phyloP scores from a whole-genome alignment of 2,329 filamentous ascomycete species.

The Trichoderma guizhouense region DNA sequence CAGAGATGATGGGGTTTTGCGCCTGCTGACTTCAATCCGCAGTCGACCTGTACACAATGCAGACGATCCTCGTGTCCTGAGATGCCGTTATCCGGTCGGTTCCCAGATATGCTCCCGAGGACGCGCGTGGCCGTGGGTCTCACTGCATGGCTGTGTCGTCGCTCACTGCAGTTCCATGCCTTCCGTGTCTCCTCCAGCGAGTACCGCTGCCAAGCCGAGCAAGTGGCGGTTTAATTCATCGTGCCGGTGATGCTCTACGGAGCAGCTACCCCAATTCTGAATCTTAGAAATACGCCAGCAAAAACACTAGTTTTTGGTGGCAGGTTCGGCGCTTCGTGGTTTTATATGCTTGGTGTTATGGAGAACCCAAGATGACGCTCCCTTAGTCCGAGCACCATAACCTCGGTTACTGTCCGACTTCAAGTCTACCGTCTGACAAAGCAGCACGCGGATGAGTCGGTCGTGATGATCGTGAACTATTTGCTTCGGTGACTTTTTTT shows the following conservation, averaged over 20 bases:
- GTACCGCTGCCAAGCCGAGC: background rate
- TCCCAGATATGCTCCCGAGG: background rate
- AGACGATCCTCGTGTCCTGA: background rate
- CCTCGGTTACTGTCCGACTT: background rate
- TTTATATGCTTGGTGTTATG: background rate
- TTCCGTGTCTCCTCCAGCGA: background rate
- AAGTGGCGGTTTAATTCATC: background rate
- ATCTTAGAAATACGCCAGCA: background rate
- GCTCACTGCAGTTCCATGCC: background rate
- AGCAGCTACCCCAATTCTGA: background rate
- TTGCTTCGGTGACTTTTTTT: background rate
- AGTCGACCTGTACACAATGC: no score
- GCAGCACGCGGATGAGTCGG: background rate
- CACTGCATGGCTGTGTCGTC: background rate
- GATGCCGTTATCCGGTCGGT: slow-evolving; percentile 8
- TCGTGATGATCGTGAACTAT: background rate
- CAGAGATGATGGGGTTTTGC: background rate
- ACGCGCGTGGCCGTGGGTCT: background rate
- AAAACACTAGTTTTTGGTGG: background rate
- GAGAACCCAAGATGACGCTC: background rate
- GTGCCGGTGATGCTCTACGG: background rate
- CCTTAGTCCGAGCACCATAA: background rate
- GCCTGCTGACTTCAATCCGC: background rate
- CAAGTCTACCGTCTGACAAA: background rate
- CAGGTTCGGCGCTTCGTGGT: background rate